A percentile compares a stretch with the other conserved stretches of the same genome.
Evolutionary conservation across 768 basidiomycete genomes (phyloP).

Genomic region (Neoboletus subvelutipes): DNA sequence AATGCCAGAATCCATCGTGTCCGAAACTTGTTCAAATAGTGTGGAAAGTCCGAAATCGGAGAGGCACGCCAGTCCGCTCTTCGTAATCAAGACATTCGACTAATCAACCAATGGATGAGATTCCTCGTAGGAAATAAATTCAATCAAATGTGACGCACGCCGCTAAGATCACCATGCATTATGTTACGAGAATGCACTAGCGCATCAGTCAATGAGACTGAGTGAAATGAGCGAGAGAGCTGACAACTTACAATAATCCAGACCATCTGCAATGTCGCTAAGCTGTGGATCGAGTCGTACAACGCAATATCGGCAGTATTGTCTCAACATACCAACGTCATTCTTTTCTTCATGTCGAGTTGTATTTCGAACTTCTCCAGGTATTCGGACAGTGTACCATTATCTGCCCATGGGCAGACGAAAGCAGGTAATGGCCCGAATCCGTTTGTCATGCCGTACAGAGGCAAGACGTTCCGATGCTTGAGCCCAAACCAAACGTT

Average conservation of each 20-base stretch:
- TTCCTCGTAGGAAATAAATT: background rate
- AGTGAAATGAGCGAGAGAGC: background rate
- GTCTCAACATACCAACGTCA: slow-evolving; percentile 16
- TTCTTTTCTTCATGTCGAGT: slow-evolving; percentile 15
- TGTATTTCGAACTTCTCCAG: slow-evolving; percentile 16
- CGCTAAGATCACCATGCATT: slow-evolving; percentile 43
- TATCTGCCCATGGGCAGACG: slow-evolving; percentile 35
- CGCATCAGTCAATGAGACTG: background rate
- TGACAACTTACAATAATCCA: slow-evolving; percentile 19
- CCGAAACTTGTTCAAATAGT: slow-evolving; percentile 10
- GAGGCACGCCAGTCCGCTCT: slow-evolving; percentile 15
- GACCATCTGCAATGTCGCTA: slow-evolving; percentile 22
- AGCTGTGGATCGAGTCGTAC: slow-evolving; percentile 18
- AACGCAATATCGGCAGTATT: background rate
- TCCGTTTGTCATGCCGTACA: slow-evolving; percentile 26
- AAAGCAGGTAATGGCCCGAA: slow-evolving; percentile 33
- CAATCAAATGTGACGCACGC: slow-evolving; percentile 20
- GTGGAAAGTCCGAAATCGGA: slow-evolving; percentile 35
- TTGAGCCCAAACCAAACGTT: slow-evolving; percentile 29
- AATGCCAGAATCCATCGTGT: background rate
- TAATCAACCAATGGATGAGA: slow-evolving; percentile 3
- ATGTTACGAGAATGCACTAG: slow-evolving; percentile 24
- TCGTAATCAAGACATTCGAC: slow-evolving; percentile 25
- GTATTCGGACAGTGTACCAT: slow-evolving; percentile 33
- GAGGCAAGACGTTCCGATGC: slow-evolving; percentile 32